A percentile compares a stretch with the other conserved stretches of the same genome.
Evolutionary conservation across 78 protist species (phyloP).

Genomic region (Dictyostelium citrinum): DNA sequence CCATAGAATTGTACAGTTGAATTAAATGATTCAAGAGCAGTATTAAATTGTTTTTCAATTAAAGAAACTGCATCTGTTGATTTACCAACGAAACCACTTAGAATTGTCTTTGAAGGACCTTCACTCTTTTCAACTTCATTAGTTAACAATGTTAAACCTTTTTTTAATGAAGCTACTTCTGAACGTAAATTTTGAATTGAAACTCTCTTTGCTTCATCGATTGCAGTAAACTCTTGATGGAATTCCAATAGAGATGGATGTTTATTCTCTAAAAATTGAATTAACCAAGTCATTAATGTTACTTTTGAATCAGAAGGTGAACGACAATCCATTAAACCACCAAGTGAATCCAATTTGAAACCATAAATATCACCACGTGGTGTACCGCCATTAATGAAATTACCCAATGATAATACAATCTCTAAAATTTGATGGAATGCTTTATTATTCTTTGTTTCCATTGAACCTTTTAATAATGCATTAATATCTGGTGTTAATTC

Average conservation of each 20-base stretch:
- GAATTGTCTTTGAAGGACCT: constrained; percentile 39
- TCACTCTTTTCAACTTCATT: constrained; percentile 37
- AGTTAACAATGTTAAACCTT: constrained; percentile 42
- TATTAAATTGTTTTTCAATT: constrained; percentile 32
- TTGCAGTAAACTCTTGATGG: constrained; percentile 14
- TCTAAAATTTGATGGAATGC: constrained; percentile 47
- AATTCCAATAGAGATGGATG: constrained; percentile 13
- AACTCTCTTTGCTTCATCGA: constrained; percentile 56
- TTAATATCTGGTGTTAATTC: constrained; percentile 50
- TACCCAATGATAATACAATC: constrained; percentile 76
- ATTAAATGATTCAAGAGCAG: constrained; percentile 31
- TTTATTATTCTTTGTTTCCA: constrained; percentile 3
- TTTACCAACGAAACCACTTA: constrained; percentile 1
- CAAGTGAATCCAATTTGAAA: constrained; percentile 72
- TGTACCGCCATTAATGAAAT: constrained; percentile 85
- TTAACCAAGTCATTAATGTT: constrained; percentile 60
- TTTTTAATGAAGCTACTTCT: constrained; percentile 35
- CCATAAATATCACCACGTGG: constrained; percentile 76
- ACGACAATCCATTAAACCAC: constrained; percentile 18
- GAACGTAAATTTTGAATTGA: constrained; percentile 42
- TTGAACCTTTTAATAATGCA: not conserved
- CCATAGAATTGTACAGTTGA: not conserved
- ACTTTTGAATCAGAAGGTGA: constrained; percentile 43
- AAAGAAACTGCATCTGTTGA: not conserved
- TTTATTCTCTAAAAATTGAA: constrained; percentile 38